These are phyloP conservation scores for Coemansia sp. DNA, from an alignment of 192 early-diverging fungal genomes.

Conservation along the genomic window DNA sequence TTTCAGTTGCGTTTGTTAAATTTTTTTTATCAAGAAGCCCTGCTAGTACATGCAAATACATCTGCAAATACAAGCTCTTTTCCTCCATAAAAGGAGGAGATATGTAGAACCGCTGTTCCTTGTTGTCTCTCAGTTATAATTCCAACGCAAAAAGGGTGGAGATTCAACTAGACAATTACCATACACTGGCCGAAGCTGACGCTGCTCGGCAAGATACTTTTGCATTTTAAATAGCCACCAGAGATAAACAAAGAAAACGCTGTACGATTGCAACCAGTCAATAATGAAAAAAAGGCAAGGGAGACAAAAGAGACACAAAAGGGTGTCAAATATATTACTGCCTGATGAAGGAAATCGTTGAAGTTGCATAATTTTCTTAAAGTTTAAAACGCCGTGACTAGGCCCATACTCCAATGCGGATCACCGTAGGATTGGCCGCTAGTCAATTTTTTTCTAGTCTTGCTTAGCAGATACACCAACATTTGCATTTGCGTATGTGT, in stretches of 20 bases:
- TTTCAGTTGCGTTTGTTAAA: too few species aligned
- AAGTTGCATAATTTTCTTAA: not conserved
- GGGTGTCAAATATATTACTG: not conserved
- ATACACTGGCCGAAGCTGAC: slow-evolving; percentile 40
- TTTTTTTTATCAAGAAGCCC: too few species aligned
- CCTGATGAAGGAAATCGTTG: not conserved
- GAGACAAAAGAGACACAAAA: slow-evolving; percentile 1
- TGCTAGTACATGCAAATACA: too few species aligned
- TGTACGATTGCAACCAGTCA: not conserved
- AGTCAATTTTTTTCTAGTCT: too few species aligned
- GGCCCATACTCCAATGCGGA: not conserved
- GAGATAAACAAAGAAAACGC: not conserved
- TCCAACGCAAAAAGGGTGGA: not conserved
- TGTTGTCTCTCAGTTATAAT: too few species aligned
- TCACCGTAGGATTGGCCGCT: not conserved
- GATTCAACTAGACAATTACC: slow-evolving; percentile 13
- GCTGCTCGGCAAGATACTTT: slow-evolving; percentile 21
- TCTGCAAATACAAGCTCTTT: too few species aligned
- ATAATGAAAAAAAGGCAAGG: slow-evolving; percentile 3
- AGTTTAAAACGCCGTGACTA: not conserved
- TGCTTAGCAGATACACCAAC: too few species aligned
- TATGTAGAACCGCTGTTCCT: too few species aligned
- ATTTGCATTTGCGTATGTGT: too few species aligned
- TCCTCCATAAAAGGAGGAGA: too few species aligned
- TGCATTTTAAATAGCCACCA: slow-evolving; percentile 9